Base-by-base conservation (phyloP, 2,329 filamentous ascomycete species). In the Pleurostoma richardsiae region DNA sequence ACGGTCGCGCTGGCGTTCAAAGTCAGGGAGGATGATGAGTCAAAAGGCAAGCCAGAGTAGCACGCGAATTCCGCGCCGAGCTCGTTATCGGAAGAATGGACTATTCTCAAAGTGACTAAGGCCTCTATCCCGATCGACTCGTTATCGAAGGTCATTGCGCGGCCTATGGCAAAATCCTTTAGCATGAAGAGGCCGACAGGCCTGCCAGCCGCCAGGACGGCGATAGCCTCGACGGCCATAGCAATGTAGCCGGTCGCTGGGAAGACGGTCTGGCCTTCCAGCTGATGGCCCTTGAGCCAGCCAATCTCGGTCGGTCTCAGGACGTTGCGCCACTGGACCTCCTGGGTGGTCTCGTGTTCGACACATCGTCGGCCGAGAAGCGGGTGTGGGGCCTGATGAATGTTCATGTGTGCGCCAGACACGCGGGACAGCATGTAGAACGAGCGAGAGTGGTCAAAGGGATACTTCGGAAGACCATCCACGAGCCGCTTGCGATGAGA, bases 221-320 rank as follows among this genome's bases (percentile, higher is more conserved):
- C 38, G 27, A 41, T 30, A 3, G 60, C 54, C 27, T 62, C 57
- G 0, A 61, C 5, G 1, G 52, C 54, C 44, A 48, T 51, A 6
- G 51, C 46, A 27, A 53, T 49, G 38, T 57, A 61, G 0, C 52
- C 57, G 0, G 59, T 52, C 1, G 53, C 62, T 0, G 72, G 72
- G 30, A 71, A 72, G 0, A 75, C 54, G 10, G 61, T 53, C 10
- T 67, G 53, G 0, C 58, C 56, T 11, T 66, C 58, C 11, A 60
- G 19, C 5, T 51, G 46, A 30, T 76, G 71, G 4, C 70, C 63
- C 1, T 51, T 38, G 1, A 74, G 51, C 73, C 72, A 76, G 0
- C 59, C 52, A 1, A 64, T 46, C 29, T 66, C 59, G 1, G 45
- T 41, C 0, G 52, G 44, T 4, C 50, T 51, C 10, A 64, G 51